A percentile compares a stretch with the other conserved stretches of the same genome.
phyloP scores from a whole-genome alignment of 2,329 filamentous ascomycete genomes.

The Fusarium keratoplasticum region DNA sequence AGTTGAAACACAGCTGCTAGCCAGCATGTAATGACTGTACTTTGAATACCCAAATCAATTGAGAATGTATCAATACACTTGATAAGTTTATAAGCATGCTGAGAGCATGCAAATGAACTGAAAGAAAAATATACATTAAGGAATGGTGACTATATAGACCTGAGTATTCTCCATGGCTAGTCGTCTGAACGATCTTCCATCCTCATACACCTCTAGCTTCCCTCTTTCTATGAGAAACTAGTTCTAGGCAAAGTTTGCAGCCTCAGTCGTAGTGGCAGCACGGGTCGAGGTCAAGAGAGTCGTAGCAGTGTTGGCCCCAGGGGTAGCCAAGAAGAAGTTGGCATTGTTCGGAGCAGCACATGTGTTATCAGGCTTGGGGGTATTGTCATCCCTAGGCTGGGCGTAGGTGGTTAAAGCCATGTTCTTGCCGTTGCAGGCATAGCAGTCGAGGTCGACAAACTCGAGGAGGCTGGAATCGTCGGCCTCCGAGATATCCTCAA shows the following conservation, averaged over 20 bases:
- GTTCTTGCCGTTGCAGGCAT: constrained; percentile 1
- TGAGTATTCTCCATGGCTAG: not conserved
- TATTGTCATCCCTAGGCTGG: not conserved
- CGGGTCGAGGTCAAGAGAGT: not conserved
- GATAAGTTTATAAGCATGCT: not conserved
- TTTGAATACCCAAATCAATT: not conserved
- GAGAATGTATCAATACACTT: not conserved
- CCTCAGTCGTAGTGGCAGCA: not conserved
- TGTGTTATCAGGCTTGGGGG: not conserved
- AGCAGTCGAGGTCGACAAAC: constrained; percentile 5
- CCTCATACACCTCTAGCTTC: not conserved
- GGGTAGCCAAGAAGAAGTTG: not conserved
- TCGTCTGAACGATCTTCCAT: not conserved
- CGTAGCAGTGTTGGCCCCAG: not conserved
- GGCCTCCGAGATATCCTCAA: not conserved
- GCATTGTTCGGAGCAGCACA: not conserved
- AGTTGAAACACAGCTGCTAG: constrained; percentile 4
- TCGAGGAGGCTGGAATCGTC: not conserved
- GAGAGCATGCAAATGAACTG: not conserved
- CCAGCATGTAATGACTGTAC: not conserved
- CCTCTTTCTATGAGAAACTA: not conserved
- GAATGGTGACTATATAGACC: not conserved
- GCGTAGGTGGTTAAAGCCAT: constrained; percentile 1
- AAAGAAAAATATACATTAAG: not conserved
- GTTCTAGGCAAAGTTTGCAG: not conserved